phyloP scores from a whole-genome alignment of 805 yeast genomes.

The Saccharomycopsis sp. region DNA sequence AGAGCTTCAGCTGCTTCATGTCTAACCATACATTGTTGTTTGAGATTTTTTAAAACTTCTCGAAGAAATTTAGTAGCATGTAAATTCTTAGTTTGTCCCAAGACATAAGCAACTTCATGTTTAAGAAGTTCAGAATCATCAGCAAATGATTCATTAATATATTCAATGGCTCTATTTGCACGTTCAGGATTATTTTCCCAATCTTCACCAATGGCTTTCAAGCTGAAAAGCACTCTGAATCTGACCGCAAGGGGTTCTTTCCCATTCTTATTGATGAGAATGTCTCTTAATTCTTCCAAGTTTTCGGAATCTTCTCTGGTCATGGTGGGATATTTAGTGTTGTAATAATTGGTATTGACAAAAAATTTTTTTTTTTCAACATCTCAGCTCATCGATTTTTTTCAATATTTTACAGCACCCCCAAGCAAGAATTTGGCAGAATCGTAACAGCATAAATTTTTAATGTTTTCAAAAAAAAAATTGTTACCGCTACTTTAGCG shows the following conservation, averaged over 20 bases:
- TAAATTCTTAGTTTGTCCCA: conserved; percentile 88
- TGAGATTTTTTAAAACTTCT: conserved; percentile 51
- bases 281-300: conserved; percentile 63
- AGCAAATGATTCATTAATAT: conserved; percentile 74
- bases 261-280: conserved; percentile 56
- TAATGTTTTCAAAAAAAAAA: no score
- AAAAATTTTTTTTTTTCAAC: background rate
- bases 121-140: conserved; percentile 84
- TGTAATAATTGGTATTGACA: background rate
- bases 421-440: no score
- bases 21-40: conserved; percentile 92
- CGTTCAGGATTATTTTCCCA: conserved; percentile 37
- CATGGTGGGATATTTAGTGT: background rate
- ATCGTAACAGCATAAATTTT: no score
- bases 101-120: conserved; percentile 95
- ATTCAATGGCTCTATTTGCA: conserved; percentile 63
- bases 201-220: conserved; percentile 79
- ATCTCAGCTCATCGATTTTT: background rate
- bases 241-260: conserved; percentile 70
- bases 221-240: conserved; percentile 87
- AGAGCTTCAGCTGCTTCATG: conserved; percentile 99
- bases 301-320: conserved; percentile 10
- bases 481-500: no score
- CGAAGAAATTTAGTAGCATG: conserved; percentile 68
- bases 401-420: no score